These are phyloP conservation scores for Ogataea henricii DNA, from an alignment of 805 yeast genomes.

Conservation along the genomic window DNA sequence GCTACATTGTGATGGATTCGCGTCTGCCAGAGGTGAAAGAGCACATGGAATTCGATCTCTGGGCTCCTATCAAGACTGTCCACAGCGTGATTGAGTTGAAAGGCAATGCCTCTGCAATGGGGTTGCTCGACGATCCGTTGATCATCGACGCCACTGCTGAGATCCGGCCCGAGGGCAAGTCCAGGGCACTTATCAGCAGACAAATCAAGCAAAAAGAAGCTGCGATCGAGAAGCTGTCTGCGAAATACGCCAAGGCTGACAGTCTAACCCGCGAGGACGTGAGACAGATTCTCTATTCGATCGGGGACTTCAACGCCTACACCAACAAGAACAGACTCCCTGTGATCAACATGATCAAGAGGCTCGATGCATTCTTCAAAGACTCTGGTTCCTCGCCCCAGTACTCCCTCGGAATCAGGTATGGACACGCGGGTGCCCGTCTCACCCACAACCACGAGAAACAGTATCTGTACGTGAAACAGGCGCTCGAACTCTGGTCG, in stretches of 20 bases:
- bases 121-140: conserved; percentile 57
- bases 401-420: conserved; percentile 60
- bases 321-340: conserved; percentile 70
- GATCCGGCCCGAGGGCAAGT: conserved; percentile 58
- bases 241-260: conserved; percentile 44
- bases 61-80: conserved; percentile 71
- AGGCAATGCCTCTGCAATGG: conserved; percentile 38
- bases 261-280: conserved; percentile 58
- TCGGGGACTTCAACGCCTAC: conserved; percentile 78
- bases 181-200: conserved; percentile 53
- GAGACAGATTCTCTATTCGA: conserved; percentile 71
- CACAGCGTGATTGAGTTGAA: conserved; percentile 45
- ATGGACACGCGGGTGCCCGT: conserved; percentile 69
- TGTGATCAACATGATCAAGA: conserved; percentile 59
- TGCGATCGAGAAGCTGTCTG: conserved; percentile 64
- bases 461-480: conserved; percentile 74
- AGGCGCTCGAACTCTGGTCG: conserved; percentile 75
- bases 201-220: conserved; percentile 66
- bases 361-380: conserved; percentile 49
- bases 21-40: conserved; percentile 67
- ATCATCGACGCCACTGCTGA: conserved; percentile 68
- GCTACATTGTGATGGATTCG: conserved; percentile 87
- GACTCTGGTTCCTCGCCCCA: conserved; percentile 29
- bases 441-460: conserved; percentile 71
- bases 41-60: conserved; percentile 74